These are phyloP conservation scores for Iris macrosiphon DNA, from an alignment of 106 monocot species.

Conservation along the genomic window DNA sequence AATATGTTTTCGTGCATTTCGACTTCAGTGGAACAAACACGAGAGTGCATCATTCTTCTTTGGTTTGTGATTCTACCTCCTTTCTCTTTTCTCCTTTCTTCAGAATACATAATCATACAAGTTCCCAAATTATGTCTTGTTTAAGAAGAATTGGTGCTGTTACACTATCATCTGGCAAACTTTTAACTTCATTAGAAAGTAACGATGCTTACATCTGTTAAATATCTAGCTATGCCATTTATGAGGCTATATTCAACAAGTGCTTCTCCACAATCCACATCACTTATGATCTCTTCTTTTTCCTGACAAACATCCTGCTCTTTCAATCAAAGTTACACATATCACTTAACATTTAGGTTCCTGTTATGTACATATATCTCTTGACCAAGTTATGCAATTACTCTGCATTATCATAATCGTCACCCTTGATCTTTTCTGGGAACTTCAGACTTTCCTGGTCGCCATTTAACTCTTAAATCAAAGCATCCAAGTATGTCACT, in stretches of 20 bases:
- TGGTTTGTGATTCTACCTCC: too few species aligned
- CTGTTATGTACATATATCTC: slow-evolving; percentile 37
- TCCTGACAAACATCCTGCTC: slow-evolving; percentile 20
- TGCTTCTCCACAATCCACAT: slow-evolving; percentile 53
- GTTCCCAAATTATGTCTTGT: too few species aligned
- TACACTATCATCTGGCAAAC: background rate
- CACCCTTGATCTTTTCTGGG: background rate
- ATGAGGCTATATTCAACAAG: slow-evolving; percentile 45
- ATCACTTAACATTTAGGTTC: slow-evolving; percentile 50
- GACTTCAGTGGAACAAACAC: too few species aligned
- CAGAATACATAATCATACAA: too few species aligned
- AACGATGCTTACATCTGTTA: slow-evolving; percentile 17
- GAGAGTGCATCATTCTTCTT: too few species aligned
- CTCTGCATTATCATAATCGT: slow-evolving; percentile 22
- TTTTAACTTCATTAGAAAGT: background rate
- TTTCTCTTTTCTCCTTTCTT: too few species aligned
- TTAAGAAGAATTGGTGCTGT: too few species aligned
- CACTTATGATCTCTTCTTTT: slow-evolving; percentile 34
- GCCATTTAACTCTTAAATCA: slow-evolving; percentile 47
- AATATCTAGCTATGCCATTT: slow-evolving; percentile 39
- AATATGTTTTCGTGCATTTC: too few species aligned
- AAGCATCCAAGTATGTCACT: slow-evolving; percentile 23
- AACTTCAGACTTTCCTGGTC: slow-evolving; percentile 37
- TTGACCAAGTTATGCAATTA: slow-evolving; percentile 31
- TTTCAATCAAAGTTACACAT: slow-evolving; percentile 70